These are phyloP conservation scores for Cyclotella sp. DNA, from an alignment of 108 stramenopile species.

Conservation along the genomic window DNA sequence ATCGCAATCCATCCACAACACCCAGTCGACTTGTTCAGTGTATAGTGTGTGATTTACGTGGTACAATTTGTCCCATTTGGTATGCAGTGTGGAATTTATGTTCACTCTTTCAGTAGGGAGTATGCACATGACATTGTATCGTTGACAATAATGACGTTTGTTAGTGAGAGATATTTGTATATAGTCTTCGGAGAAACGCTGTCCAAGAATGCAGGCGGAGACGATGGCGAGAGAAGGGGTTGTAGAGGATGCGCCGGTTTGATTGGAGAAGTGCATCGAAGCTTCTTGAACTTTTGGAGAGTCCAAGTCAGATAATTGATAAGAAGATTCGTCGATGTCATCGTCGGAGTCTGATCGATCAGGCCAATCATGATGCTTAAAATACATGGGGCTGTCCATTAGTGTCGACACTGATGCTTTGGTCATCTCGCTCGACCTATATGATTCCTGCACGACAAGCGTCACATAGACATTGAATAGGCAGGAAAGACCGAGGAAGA, in stretches of 20 bases:
- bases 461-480: conserved; percentile 11
- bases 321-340: too few relatives aligned
- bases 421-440: too few relatives aligned
- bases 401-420: too few relatives aligned
- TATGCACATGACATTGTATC: conserved; percentile 18
- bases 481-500: not conserved
- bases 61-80: conserved; percentile 39
- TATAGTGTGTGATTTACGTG: conserved; percentile 21
- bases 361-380: too few relatives aligned
- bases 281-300: not conserved
- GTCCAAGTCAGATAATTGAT: too few relatives aligned
- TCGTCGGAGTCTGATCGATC: too few relatives aligned
- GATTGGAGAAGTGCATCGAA: not conserved
- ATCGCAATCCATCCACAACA: conserved; percentile 44
- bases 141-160: conserved; percentile 24
- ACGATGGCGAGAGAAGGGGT: conserved; percentile 17
- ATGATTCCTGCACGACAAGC: not conserved
- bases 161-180: conserved; percentile 20
- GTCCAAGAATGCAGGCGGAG: conserved; percentile 33
- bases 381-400: too few relatives aligned
- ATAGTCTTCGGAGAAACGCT: conserved; percentile 24
- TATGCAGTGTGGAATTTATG: not conserved
- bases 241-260: not conserved
- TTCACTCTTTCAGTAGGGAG: conserved; percentile 17
- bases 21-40: conserved; percentile 16